Conservation (phyloP, 345 rosid genomes). For the Melaleuca quinquenervia region DNA sequence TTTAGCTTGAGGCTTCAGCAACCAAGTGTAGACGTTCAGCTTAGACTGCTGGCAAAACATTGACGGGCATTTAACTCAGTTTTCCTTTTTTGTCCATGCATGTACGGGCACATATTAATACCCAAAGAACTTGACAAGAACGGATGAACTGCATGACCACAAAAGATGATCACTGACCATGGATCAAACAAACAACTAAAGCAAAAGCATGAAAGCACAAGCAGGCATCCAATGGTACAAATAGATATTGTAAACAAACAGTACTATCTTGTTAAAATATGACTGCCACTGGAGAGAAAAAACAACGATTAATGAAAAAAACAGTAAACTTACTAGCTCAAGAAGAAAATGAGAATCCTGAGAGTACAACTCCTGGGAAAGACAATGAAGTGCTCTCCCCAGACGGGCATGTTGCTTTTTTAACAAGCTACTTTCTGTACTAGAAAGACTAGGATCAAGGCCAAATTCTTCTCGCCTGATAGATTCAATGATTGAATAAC, state of each 20-base stretch:
- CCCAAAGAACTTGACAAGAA: not conserved
- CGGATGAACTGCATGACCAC: not conserved
- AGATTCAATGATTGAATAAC: conserved; percentile 46
- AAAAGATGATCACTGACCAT: not conserved
- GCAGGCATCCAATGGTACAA: not conserved
- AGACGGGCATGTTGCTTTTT: conserved; percentile 95
- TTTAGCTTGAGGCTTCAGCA: not conserved
- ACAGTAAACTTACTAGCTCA: conserved; percentile 59
- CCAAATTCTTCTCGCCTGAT: conserved; percentile 91
- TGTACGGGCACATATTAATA: not conserved
- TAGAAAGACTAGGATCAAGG: conserved; percentile 54
- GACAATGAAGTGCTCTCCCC: conserved; percentile 93
- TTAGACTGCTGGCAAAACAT: not conserved
- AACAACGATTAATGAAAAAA: not conserved
- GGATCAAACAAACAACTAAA: not conserved
- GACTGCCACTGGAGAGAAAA: not conserved
- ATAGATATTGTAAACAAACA: not conserved
- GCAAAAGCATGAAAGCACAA: not conserved
- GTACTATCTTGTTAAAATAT: not conserved
- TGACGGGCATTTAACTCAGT: not conserved
- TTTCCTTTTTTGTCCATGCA: not conserved
- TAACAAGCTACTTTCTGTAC: conserved; percentile 54
- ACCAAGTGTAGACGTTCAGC: not conserved
- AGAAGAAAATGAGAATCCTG: conserved; percentile 98
- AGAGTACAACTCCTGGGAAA: conserved; percentile 91